A percentile compares a stretch with the other conserved stretches of the same genome.
phyloP scores from a whole-genome alignment of 2,329 filamentous ascomycete genomes.

The Penicillium sp. region DNA sequence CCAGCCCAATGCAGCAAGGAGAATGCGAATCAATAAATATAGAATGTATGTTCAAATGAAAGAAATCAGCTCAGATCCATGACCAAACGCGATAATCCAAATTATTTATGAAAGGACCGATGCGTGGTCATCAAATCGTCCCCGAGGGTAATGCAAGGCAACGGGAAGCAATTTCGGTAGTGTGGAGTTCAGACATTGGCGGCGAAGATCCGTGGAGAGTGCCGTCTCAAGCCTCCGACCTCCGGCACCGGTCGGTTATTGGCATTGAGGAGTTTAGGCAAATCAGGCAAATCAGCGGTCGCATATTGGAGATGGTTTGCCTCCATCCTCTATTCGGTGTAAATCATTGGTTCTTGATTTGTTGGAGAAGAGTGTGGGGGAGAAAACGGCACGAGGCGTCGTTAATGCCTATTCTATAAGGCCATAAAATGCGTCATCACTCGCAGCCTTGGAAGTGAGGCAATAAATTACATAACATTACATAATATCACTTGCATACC shows the following conservation, averaged over 20 bases:
- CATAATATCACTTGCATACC: no score
- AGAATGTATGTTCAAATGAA: background rate
- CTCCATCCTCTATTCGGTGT: background rate
- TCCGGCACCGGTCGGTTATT: conserved; percentile 15
- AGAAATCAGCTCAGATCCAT: background rate
- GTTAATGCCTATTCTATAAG: background rate
- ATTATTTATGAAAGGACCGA: conserved; percentile 19
- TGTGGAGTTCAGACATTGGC: conserved; percentile 7
- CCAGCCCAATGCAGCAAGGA: background rate
- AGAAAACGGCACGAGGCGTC: background rate
- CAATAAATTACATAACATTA: no score
- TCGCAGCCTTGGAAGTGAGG: no score
- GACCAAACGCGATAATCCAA: background rate
- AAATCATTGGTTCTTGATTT: conserved; percentile 4
- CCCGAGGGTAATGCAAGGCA: conserved; percentile 23
- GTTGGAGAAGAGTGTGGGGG: conserved; percentile 1
- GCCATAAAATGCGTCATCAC: fast-evolving
- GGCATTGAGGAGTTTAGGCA: background rate
- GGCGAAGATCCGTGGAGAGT: conserved; percentile 15
- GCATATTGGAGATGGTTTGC: background rate
- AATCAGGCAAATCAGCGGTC: conserved; percentile 15
- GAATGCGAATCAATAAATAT: background rate
- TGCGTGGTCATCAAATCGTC: background rate
- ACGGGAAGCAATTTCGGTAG: conserved; percentile 26
- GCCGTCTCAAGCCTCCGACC: conserved; percentile 20